Evolutionary conservation across 495 filamentous ascomycete genomes (phyloP), one percentile per base, ranked within the genome.

Genomic region (Hypoxylon lenormandii): DNA sequence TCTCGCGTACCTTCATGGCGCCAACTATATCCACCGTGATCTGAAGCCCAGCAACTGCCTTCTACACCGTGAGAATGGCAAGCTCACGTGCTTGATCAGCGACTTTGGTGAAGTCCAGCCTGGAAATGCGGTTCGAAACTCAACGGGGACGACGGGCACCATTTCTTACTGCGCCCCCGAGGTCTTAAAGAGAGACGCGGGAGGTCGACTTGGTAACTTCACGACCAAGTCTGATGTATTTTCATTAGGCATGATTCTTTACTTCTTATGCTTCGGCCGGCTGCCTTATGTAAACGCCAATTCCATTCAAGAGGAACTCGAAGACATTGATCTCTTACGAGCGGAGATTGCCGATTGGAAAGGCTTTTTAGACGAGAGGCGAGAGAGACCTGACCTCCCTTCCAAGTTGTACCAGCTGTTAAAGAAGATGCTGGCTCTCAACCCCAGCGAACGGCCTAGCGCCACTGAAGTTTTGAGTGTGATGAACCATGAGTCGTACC

Each of bases 111-210:
- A 98, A 73, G 93, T 97, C 0, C 95, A 98, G 74, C 81, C 87
- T 3, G 91, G 92, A 60, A 88, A 93, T 77, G 85, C 86, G 15
- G 87, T 86, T 37, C 89, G 95, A 15, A 90, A 90, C 47, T 97
- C 93, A 12, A 97, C 93, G 2, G 95, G 95, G 8, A 90, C 94
- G 0, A 98, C 95, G 0, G 95, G 95, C 0, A 98, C 95, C 3
- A 94, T 98, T 33, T 97, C 94, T 0, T 98, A 97, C 77, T 98
- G 96, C 78, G 96, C 95, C 0, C 95, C 95, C 2, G 95, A 98
- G 73, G 95, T 98, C 15, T 79, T 98, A 30, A 87, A 84, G 42
- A 88, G 83, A 60, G 87, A 92, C 46, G 82, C 87, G 0, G 84
- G 78, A 57, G 95, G 95, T 11, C 83, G 84, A 10, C 91, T 91